These are phyloP conservation scores for Russula ochroleuca DNA, from an alignment of 768 basidiomycete species.

Conservation along the genomic window DNA sequence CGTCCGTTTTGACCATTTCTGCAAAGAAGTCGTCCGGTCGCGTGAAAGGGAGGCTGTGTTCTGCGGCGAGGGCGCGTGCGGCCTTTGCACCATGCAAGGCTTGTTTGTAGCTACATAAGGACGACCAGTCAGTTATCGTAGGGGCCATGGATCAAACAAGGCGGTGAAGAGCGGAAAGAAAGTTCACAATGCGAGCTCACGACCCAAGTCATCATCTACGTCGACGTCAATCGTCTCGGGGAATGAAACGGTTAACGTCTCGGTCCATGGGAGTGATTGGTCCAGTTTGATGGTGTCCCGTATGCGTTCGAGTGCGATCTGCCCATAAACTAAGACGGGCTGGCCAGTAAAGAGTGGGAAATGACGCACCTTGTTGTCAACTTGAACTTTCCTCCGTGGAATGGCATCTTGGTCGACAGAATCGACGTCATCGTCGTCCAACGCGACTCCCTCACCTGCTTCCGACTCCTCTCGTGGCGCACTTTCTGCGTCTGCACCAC, in stretches of 20 bases:
- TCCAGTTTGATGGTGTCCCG: slow-evolving; percentile 73
- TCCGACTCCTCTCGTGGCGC: slow-evolving; percentile 33
- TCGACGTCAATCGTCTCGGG: slow-evolving; percentile 71
- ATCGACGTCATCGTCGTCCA: slow-evolving; percentile 66
- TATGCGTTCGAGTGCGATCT: slow-evolving; percentile 80
- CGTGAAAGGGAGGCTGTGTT: too few species aligned
- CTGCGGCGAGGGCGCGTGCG: slow-evolving; percentile 50
- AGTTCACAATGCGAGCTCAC: slow-evolving; percentile 58
- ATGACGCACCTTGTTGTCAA: slow-evolving; percentile 69
- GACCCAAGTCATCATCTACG: slow-evolving; percentile 84
- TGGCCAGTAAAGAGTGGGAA: neutral
- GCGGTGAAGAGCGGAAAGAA: slow-evolving; percentile 44
- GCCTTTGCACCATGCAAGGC: slow-evolving; percentile 37
- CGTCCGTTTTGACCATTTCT: slow-evolving; percentile 50
- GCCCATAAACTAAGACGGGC: slow-evolving; percentile 5
- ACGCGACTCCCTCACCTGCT: slow-evolving; percentile 42
- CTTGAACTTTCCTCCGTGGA: slow-evolving; percentile 76
- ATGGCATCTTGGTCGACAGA: slow-evolving; percentile 74
- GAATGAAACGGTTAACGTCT: slow-evolving; percentile 68
- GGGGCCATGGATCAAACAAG: neutral
- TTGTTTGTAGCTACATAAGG: slow-evolving; percentile 79
- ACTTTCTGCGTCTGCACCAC: slow-evolving; percentile 25
- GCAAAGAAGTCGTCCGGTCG: too few species aligned
- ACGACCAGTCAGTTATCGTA: neutral
- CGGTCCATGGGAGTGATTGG: slow-evolving; percentile 74